Evolutionary conservation across 805 yeast genomes (phyloP).

Genomic region (Lachancea quebecensis): DNA sequence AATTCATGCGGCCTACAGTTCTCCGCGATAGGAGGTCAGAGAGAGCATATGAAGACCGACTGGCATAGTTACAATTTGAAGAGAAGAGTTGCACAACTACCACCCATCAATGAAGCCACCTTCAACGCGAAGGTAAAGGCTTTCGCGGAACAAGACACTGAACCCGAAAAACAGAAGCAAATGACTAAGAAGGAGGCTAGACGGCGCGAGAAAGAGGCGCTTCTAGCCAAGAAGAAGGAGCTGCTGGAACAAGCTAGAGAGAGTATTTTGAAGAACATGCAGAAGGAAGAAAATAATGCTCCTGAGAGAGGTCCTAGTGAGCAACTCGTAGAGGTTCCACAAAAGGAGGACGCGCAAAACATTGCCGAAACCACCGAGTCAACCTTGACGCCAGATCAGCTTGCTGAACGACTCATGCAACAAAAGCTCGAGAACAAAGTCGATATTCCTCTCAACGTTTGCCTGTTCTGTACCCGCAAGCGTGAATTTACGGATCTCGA

Average conservation of each 20-base stretch:
- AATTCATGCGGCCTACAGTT: conserved; percentile 82
- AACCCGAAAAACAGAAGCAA: conserved; percentile 23
- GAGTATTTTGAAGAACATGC: conserved; percentile 31
- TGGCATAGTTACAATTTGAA: conserved; percentile 97
- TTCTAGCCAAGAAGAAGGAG: conserved; percentile 37
- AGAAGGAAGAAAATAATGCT: conserved; percentile 8
- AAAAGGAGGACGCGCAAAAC: background rate
- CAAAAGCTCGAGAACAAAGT: conserved; percentile 36
- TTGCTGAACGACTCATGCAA: conserved; percentile 33
- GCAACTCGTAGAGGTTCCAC: conserved; percentile 13
- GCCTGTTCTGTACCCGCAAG: conserved; percentile 49
- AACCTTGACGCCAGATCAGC: conserved; percentile 33
- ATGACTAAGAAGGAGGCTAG: conserved; percentile 37
- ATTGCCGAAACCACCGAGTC: conserved; percentile 13
- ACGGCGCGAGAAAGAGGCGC: conserved; percentile 37
- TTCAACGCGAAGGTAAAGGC: conserved; percentile 62
- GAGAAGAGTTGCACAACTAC: conserved; percentile 83
- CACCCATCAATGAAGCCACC: conserved; percentile 58
- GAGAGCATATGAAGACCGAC: conserved; percentile 91
- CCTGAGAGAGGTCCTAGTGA: conserved; percentile 9
- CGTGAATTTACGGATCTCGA: conserved; percentile 41
- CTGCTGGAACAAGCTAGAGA: conserved; percentile 36
- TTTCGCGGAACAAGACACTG: conserved; percentile 21
- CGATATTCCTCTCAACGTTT: conserved; percentile 43
- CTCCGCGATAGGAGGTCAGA: conserved; percentile 66